phyloP scores from a whole-genome alignment of 2,329 filamentous ascomycete species.

The Bipolaris zeicola region DNA sequence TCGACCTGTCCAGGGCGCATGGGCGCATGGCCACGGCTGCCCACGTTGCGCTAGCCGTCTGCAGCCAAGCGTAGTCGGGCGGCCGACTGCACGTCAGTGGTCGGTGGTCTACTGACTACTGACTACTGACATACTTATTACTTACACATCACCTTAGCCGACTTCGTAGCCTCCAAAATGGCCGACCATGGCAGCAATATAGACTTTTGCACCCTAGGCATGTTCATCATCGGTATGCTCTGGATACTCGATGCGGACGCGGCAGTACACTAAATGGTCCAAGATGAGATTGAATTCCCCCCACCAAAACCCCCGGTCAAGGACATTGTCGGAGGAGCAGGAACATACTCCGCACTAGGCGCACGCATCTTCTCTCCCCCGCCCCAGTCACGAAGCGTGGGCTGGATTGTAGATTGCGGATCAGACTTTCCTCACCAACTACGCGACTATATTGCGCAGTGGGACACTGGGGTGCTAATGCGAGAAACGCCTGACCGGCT shows the following conservation, averaged over 20 bases:
- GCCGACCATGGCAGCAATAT: conserved; percentile 32
- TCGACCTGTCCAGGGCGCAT: conserved; percentile 10
- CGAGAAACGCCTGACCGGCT: conserved; percentile 69
- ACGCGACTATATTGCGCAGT: conserved; percentile 67
- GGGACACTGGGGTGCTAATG: conserved; percentile 76
- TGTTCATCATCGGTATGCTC: conserved; percentile 65
- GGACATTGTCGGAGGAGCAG: conserved; percentile 86
- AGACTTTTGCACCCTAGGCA: conserved; percentile 65
- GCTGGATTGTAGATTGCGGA: conserved; percentile 91
- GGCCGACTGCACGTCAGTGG: conserved; percentile 13
- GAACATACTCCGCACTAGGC: conserved; percentile 83
- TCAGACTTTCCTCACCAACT: conserved; percentile 80
- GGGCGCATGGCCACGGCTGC: conserved; percentile 9
- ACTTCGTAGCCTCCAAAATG: conserved; percentile 17
- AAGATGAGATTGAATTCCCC: conserved; percentile 89
- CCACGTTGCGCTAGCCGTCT: conserved; percentile 23
- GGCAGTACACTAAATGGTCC: conserved; percentile 16
- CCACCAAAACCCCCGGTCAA: conserved; percentile 70
- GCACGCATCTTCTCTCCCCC: conserved; percentile 85
- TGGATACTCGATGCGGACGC: conserved; percentile 21
- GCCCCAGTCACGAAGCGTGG: conserved; percentile 67
- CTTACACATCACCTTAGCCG: neutral
- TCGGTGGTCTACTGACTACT: conserved; percentile 4
- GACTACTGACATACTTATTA: conserved; percentile 1
- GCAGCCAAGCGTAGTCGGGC: conserved; percentile 19